Evolutionary conservation across 176 grass and related monocot genomes (phyloP).

Genomic region (Musa troglodytarum): DNA sequence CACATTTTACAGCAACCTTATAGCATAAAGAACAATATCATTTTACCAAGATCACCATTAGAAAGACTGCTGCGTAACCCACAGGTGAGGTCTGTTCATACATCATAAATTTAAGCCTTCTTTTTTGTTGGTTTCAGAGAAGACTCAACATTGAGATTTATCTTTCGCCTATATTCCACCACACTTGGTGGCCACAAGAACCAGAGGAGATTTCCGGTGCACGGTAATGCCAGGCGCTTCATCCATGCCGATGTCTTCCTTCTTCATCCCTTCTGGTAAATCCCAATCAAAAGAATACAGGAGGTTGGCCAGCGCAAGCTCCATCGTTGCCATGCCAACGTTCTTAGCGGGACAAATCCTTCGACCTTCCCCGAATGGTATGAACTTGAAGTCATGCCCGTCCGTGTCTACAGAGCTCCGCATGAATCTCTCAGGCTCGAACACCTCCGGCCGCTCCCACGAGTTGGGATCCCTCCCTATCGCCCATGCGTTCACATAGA

Average conservation of each 20-base stretch:
- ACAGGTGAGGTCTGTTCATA: too few species aligned
- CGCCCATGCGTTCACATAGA: neutral
- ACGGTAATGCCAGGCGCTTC: constrained; percentile 2
- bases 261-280: constrained; percentile 6
- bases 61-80: too few species aligned
- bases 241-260: constrained; percentile 23
- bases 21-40: too few species aligned
- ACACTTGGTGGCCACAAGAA: constrained; percentile 13
- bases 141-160: too few species aligned
- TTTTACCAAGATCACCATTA: too few species aligned
- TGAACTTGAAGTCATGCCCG: neutral
- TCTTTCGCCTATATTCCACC: neutral
- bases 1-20: too few species aligned
- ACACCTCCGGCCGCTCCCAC: neutral
- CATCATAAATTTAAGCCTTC: too few species aligned
- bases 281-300: constrained; percentile 27
- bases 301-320: constrained; percentile 22
- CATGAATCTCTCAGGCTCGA: neutral
- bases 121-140: too few species aligned
- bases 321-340: constrained; percentile 1
- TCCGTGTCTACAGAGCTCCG: neutral
- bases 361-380: neutral
- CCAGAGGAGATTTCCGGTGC: constrained; percentile 10
- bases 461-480: neutral
- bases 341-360: neutral